Conservation (phyloP, 139 green algal species). For the Chlamydomonas schloesseri region DNA sequence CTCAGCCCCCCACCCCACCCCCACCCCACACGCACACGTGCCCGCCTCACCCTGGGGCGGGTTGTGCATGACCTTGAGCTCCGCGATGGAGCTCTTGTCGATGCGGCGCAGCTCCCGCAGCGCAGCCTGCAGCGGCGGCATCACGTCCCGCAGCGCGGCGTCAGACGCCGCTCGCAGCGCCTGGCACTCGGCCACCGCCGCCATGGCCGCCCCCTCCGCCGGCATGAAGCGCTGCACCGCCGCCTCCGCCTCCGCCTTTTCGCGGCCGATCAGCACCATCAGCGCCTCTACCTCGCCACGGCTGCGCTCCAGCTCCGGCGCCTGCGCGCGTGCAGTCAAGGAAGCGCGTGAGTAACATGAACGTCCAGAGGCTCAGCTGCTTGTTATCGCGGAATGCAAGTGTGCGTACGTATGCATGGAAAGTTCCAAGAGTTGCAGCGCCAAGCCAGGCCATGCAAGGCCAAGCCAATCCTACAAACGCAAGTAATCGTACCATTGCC, state of each 20-base stretch:
- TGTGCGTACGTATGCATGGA: too few relatives aligned
- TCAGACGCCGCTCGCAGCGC: slow-evolving; percentile 30
- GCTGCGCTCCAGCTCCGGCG: slow-evolving; percentile 33
- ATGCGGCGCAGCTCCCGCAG: slow-evolving; percentile 55
- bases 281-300: slow-evolving; percentile 28
- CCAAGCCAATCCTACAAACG: too few relatives aligned
- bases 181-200: slow-evolving; percentile 43
- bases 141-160: slow-evolving; percentile 36
- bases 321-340: not conserved
- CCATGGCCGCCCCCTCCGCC: slow-evolving; percentile 1
- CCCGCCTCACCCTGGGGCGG: slow-evolving; percentile 41
- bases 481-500: slow-evolving; percentile 42
- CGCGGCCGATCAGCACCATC: slow-evolving; percentile 14
- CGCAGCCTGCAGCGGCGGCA: slow-evolving; percentile 48
- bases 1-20: not conserved
- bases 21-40: not conserved
- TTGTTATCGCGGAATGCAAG: too few relatives aligned
- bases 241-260: slow-evolving; percentile 37
- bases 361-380: too few relatives aligned
- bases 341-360: too few relatives aligned
- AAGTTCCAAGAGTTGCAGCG: too few relatives aligned
- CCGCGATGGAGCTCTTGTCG: slow-evolving; percentile 67
- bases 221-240: slow-evolving; percentile 31
- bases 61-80: slow-evolving; percentile 65
- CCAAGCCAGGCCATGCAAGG: too few relatives aligned